phyloP scores from a whole-genome alignment of 495 filamentous ascomycete species.

The Podospora pseudoanserina region DNA sequence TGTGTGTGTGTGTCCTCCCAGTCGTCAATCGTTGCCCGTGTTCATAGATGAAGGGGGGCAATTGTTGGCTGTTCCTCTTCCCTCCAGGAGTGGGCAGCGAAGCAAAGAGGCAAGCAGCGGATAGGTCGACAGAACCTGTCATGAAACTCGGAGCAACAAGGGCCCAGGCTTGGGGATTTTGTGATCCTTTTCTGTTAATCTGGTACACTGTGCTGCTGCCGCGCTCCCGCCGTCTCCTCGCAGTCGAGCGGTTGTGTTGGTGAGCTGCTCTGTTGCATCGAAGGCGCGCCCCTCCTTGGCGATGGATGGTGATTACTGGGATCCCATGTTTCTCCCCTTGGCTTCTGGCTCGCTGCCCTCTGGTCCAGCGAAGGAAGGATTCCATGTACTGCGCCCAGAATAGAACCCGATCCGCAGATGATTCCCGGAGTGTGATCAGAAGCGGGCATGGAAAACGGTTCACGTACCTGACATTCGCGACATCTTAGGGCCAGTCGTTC shows the following conservation, averaged over 20 bases:
- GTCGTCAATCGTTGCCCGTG: neutral
- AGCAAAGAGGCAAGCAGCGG: neutral
- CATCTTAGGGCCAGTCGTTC: no score
- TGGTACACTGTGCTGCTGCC: neutral
- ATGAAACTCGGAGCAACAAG: neutral
- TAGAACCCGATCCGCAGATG: constrained; percentile 8
- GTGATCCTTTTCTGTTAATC: neutral
- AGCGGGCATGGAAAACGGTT: no score
- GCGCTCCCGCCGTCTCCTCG: neutral
- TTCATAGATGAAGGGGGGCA: neutral
- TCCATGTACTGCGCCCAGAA: neutral
- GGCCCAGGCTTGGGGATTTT: neutral
- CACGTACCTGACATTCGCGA: constrained; percentile 8
- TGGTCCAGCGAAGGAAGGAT: neutral
- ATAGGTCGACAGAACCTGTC: neutral
- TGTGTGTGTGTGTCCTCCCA: neutral
- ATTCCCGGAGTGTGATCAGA: neutral
- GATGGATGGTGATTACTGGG: neutral
- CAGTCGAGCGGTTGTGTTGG: neutral
- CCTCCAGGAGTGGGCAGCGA: neutral
- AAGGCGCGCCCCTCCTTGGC: constrained; percentile 1
- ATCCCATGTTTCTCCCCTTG: constrained; percentile 1
- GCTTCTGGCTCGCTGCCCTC: neutral
- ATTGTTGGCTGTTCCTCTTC: constrained; percentile 9
- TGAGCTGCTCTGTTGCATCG: neutral